Base-by-base conservation (phyloP, 148 eudicot species). In the Silene conica region DNA sequence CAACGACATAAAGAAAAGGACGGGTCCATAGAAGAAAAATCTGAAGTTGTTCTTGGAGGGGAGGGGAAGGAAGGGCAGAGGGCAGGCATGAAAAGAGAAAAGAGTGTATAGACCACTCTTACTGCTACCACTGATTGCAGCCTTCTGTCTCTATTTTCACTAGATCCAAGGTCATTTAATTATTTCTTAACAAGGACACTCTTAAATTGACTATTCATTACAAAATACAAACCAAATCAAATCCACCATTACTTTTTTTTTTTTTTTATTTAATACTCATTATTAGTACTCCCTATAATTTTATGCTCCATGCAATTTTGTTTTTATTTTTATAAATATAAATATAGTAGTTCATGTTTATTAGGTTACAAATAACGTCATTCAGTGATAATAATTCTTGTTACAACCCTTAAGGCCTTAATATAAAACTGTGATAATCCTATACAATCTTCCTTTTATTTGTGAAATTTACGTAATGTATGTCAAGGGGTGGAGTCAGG, bases 201-300 rank as follows among this genome's bases (percentile, higher is more conserved):
- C 69, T 59, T 61, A 62, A 74, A 74, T 74, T 74, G 76, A 74
- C 76, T 50, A 74, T 25, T 43, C 75, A 73, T 14, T 71, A 21
- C 20, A 71, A 71, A 55, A 22, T 11, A 15, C 18, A 71, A 15
- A 41, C 21, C 43, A 71, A 55, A 22, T 11, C 15, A 28, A 71
- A 15, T 59, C 21, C 43, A 59, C 8, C 0, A 38, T 6, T 6
- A 38, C 43, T 4, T 38, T 38, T 38, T 38, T 7, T 6, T 38
- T 4, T 38, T 38, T 52, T 13, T 50, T 12, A 50, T 3, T 50
- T 11, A 50, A 11, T 13, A 12, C 55, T 11, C 13, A 50, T 50
- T 11, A 50, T 50, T 50, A 50, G 0, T 26, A 26, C 28, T 26
- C 28, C 13, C 3, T 50, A 12, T 11, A 0, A 50, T n/a, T n/a